Conservation (phyloP, 1,284 basidiomycete genomes). For the Veloboletus limbatus region DNA sequence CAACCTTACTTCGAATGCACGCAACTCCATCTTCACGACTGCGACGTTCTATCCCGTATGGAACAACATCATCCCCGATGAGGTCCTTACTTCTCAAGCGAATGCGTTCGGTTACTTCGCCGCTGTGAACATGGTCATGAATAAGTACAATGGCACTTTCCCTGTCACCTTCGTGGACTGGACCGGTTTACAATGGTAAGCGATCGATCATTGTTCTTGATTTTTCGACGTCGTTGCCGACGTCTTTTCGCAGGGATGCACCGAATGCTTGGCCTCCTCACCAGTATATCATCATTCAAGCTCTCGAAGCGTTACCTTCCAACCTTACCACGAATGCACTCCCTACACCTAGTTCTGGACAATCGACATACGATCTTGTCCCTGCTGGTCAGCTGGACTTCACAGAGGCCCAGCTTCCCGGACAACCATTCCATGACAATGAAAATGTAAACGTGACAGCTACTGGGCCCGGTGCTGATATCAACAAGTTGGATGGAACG, state of each 20-base stretch:
- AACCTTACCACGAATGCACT: slow-evolving; percentile 58
- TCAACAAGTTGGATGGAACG: slow-evolving; percentile 58
- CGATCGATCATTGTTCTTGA: background rate
- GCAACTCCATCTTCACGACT: slow-evolving; percentile 62
- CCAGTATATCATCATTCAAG: slow-evolving; percentile 77
- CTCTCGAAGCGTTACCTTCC: slow-evolving; percentile 68
- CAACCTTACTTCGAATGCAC: slow-evolving; percentile 64
- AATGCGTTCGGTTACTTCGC: slow-evolving; percentile 76
- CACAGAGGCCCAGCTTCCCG: slow-evolving; percentile 61
- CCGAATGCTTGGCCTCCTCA: slow-evolving; percentile 86
- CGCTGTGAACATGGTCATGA: slow-evolving; percentile 72
- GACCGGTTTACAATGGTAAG: slow-evolving; percentile 80
- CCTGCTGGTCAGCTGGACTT: slow-evolving; percentile 75
- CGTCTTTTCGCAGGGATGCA: slow-evolving; percentile 51
- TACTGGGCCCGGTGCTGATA: slow-evolving; percentile 53
- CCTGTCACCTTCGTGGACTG: slow-evolving; percentile 67
- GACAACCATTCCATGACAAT: slow-evolving; percentile 51
- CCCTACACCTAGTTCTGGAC: slow-evolving; percentile 45
- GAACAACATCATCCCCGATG: slow-evolving; percentile 79
- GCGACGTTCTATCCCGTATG: slow-evolving; percentile 89
- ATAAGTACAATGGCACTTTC: slow-evolving; percentile 80
- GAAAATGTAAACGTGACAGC: slow-evolving; percentile 50
- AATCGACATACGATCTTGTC: slow-evolving; percentile 66
- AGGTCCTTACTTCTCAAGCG: slow-evolving; percentile 53
- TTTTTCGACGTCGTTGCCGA: background rate